These are phyloP conservation scores for Emericellopsis terricola DNA, from an alignment of 495 filamentous ascomycete genomes.

Conservation along the genomic window DNA sequence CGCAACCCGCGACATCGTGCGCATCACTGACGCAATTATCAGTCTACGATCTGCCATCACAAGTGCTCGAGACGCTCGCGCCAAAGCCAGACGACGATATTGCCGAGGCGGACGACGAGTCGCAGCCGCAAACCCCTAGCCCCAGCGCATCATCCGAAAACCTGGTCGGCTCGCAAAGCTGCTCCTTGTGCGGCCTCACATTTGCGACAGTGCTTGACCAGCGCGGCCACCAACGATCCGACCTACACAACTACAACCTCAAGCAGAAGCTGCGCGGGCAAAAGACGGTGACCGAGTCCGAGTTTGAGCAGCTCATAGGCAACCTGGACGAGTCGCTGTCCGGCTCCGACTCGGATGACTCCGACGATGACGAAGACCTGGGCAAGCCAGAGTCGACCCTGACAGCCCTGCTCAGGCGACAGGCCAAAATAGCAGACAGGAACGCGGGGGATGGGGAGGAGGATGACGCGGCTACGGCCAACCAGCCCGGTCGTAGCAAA, in stretches of 20 bases:
- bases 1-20: too few species aligned
- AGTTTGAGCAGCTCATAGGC: conserved; percentile 72
- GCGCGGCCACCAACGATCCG: conserved; percentile 70
- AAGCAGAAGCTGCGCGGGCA: conserved; percentile 68
- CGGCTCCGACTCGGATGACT: conserved; percentile 44
- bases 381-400: conserved; percentile 41
- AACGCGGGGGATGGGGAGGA: conserved; percentile 16
- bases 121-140: conserved; percentile 19
- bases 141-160: conserved; percentile 7
- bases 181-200: conserved; percentile 57
- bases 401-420: conserved; percentile 59
- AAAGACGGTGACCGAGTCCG: conserved; percentile 47
- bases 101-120: conserved; percentile 2
- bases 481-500: conserved; percentile 37
- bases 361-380: conserved; percentile 26
- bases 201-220: conserved; percentile 66
- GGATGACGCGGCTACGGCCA: conserved; percentile 25
- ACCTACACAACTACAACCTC: conserved; percentile 84
- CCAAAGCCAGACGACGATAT: conserved; percentile 24
- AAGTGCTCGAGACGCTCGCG: conserved; percentile 53
- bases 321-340: conserved; percentile 84
- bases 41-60: conserved; percentile 77
- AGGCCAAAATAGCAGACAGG: conserved; percentile 46
- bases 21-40: too few species aligned
- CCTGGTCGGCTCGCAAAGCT: conserved; percentile 50